Conservation (phyloP, 768 basidiomycete genomes). For the Naganishia friedmannii region DNA sequence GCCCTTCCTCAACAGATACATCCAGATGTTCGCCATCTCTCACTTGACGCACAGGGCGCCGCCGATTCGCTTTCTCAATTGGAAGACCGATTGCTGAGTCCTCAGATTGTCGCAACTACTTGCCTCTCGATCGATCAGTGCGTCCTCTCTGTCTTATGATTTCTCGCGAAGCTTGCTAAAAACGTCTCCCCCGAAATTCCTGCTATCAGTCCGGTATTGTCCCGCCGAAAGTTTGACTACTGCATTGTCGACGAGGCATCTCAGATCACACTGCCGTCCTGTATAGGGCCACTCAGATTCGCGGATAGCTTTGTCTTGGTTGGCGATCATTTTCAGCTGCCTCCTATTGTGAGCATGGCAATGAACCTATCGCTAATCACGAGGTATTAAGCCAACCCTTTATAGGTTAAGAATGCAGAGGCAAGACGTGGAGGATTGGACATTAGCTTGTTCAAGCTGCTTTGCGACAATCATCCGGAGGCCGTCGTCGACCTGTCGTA, state of each 20-base stretch:
- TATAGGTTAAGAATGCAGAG: slow-evolving; percentile 72
- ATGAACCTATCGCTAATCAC: too few species aligned
- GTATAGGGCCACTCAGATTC: slow-evolving; percentile 84
- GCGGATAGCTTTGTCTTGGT: slow-evolving; percentile 90
- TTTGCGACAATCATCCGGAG: slow-evolving; percentile 80
- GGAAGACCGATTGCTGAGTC: slow-evolving; percentile 75
- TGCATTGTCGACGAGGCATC: slow-evolving; percentile 99
- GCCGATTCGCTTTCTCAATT: slow-evolving; percentile 75
- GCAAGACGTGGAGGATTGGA: slow-evolving; percentile 86
- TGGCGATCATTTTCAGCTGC: slow-evolving; percentile 95
- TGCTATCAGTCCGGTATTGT: slow-evolving; percentile 71
- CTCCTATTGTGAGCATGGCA: slow-evolving; percentile 71
- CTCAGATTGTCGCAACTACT: slow-evolving; percentile 93
- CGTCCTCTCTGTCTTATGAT: slow-evolving; percentile 47
- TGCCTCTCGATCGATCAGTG: slow-evolving; percentile 92
- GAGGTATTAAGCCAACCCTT: too few species aligned
- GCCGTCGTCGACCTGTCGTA: slow-evolving; percentile 79
- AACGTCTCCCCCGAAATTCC: not conserved
- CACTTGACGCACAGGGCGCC: slow-evolving; percentile 60
- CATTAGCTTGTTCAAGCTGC: slow-evolving; percentile 78
- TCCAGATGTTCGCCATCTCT: slow-evolving; percentile 70
- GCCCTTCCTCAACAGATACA: slow-evolving; percentile 62
- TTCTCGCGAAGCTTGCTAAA: not conserved
- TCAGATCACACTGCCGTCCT: slow-evolving; percentile 92
- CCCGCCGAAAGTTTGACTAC: slow-evolving; percentile 81